Evolutionary conservation across 352 stramenopile species (phyloP).

Genomic region (Pythium folliculosum): DNA sequence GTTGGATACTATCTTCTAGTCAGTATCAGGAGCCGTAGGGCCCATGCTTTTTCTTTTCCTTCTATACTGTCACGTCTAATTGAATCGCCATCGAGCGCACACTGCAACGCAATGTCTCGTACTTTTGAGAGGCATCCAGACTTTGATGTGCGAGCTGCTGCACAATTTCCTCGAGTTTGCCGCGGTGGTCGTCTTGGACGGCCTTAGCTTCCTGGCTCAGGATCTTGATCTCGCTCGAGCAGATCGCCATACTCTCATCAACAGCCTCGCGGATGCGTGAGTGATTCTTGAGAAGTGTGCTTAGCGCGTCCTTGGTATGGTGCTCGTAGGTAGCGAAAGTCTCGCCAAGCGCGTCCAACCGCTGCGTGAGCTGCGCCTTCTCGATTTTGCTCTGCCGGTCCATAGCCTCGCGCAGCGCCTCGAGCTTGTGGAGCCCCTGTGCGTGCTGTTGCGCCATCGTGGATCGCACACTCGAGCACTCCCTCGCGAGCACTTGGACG

Average conservation of each 20-base stretch:
- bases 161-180: slow-evolving; percentile 22
- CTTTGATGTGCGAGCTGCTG: slow-evolving; percentile 9
- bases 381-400: slow-evolving; percentile 54
- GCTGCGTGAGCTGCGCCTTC: slow-evolving; percentile 44
- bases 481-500: slow-evolving; percentile 48
- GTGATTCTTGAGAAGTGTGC: slow-evolving; percentile 56
- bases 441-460: slow-evolving; percentile 41
- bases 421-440: slow-evolving; percentile 45
- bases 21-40: too few relatives aligned
- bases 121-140: slow-evolving; percentile 12
- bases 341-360: slow-evolving; percentile 47
- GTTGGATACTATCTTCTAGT: background rate
- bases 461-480: slow-evolving; percentile 36
- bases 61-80: slow-evolving; percentile 40
- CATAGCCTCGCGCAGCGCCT: slow-evolving; percentile 42
- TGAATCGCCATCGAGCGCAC: slow-evolving; percentile 45
- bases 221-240: slow-evolving; percentile 48
- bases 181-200: slow-evolving; percentile 30
- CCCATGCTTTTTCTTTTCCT: background rate
- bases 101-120: slow-evolving; percentile 44
- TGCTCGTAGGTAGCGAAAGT: slow-evolving; percentile 41
- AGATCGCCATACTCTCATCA: slow-evolving; percentile 60
- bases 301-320: slow-evolving; percentile 44
- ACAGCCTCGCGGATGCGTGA: slow-evolving; percentile 48
- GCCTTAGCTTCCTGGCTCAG: slow-evolving; percentile 48